phyloP scores from a whole-genome alignment of 2,329 filamentous ascomycete species.

The Ramularia endophylla region DNA sequence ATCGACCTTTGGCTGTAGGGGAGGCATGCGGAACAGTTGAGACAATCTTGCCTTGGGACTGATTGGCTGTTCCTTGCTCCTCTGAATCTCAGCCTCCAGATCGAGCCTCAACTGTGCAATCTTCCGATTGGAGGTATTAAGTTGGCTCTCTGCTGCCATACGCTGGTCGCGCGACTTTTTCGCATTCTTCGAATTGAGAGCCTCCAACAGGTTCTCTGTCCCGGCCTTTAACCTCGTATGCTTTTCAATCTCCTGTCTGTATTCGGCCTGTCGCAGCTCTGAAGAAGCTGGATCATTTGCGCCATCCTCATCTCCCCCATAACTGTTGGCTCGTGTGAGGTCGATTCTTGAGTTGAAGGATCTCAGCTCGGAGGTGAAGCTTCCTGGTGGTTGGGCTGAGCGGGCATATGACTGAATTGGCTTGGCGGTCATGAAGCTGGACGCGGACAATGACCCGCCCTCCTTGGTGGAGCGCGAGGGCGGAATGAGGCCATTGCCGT shows the following conservation, averaged over 20 bases:
- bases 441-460: conserved; percentile 50
- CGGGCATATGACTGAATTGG: conserved; percentile 59
- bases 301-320: conserved; percentile 51
- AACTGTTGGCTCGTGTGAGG: conserved; percentile 52
- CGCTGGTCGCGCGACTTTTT: conserved; percentile 78
- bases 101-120: conserved; percentile 54
- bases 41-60: conserved; percentile 46
- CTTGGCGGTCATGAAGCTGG: conserved; percentile 51
- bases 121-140: conserved; percentile 78
- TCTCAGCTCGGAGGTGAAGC: conserved; percentile 83
- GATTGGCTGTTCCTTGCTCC: conserved; percentile 48
- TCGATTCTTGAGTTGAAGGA: conserved; percentile 62
- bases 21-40: conserved; percentile 51
- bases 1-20: conserved; percentile 47
- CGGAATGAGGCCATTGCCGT: conserved; percentile 32
- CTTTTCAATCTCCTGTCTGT: conserved; percentile 83
- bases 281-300: conserved; percentile 50
- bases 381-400: conserved; percentile 65
- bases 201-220: conserved; percentile 96
- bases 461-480: conserved; percentile 43
- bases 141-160: conserved; percentile 64
- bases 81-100: conserved; percentile 55
- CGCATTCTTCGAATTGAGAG: conserved; percentile 85
- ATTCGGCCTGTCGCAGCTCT: conserved; percentile 67
- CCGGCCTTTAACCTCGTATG: conserved; percentile 98